These are phyloP conservation scores for Tolypocladium tropicale DNA, from an alignment of 2,329 filamentous ascomycete species.

Conservation along the genomic window DNA sequence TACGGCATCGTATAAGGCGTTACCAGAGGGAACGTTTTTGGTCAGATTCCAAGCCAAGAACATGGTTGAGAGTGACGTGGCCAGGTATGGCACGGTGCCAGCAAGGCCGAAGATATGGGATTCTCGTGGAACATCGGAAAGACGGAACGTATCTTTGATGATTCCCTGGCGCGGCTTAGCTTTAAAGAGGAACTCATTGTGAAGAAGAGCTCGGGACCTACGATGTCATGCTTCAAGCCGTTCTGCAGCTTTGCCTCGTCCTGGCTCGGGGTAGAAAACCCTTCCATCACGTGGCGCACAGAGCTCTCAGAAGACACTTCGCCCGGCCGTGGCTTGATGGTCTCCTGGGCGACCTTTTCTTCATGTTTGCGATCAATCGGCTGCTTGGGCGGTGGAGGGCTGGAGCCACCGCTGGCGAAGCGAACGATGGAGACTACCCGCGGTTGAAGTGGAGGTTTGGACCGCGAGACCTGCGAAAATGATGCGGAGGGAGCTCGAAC, in stretches of 20 bases:
- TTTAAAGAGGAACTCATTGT: neutral
- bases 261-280: conserved; percentile 11
- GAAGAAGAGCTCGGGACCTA: conserved; percentile 26
- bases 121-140: conserved; percentile 55
- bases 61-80: conserved; percentile 72
- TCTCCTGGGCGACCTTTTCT: conserved; percentile 39
- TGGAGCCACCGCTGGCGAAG: conserved; percentile 14
- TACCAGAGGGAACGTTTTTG: conserved; percentile 49
- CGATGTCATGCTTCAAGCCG: conserved; percentile 40
- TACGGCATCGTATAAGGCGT: conserved; percentile 38
- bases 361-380: conserved; percentile 46
- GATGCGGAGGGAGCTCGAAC: neutral
- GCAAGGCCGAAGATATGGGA: conserved; percentile 60
- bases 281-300: conserved; percentile 38
- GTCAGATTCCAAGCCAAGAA: conserved; percentile 78
- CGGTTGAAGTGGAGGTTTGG: neutral
- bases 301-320: conserved; percentile 49
- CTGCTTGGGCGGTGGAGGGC: conserved; percentile 12
- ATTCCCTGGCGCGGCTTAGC: conserved; percentile 35
- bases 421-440: neutral
- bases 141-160: conserved; percentile 59
- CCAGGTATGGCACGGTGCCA: conserved; percentile 76
- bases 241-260: conserved; percentile 16
- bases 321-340: conserved; percentile 49
- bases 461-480: neutral